A percentile compares a stretch with the other conserved stretches of the same genome.
Evolutionary conservation across 768 basidiomycete genomes (phyloP).

Genomic region (Piloderma croceum): DNA sequence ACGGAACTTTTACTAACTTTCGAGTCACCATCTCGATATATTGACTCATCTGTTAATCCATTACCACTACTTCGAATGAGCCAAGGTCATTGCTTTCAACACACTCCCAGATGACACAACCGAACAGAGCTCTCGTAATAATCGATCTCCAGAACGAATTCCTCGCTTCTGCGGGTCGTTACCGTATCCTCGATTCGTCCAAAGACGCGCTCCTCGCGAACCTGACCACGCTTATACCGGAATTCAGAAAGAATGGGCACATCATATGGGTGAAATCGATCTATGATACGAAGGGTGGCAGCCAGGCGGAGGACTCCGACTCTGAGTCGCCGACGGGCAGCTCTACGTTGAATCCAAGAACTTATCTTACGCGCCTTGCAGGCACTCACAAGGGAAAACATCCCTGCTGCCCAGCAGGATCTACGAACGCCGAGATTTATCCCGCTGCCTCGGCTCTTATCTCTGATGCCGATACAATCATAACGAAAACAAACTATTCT

Average conservation of each 20-base stretch:
- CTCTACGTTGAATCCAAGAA: too few relatives aligned
- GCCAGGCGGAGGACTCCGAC: too few relatives aligned
- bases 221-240: conserved; percentile 8
- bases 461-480: conserved; percentile 7
- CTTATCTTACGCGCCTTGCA: conserved; percentile 10
- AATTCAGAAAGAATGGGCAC: conserved; percentile 12
- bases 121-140: too few relatives aligned
- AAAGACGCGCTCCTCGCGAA: conserved; percentile 13
- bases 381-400: conserved; percentile 20
- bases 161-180: conserved; percentile 17
- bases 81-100: too few relatives aligned
- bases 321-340: too few relatives aligned
- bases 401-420: conserved; percentile 21
- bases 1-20: too few relatives aligned
- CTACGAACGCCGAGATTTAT: conserved; percentile 15
- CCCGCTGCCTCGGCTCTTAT: conserved; percentile 12
- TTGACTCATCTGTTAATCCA: too few relatives aligned
- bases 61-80: too few relatives aligned
- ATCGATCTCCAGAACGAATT: conserved; percentile 27
- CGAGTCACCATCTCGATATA: too few relatives aligned
- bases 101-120: too few relatives aligned
- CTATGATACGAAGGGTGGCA: too few relatives aligned
- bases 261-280: conserved; percentile 21
- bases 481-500: conserved; percentile 24
- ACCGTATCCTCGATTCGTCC: conserved; percentile 15